Evolutionary conservation across 345 rosid species (phyloP).

Genomic region (Eucalyptus curtisii): DNA sequence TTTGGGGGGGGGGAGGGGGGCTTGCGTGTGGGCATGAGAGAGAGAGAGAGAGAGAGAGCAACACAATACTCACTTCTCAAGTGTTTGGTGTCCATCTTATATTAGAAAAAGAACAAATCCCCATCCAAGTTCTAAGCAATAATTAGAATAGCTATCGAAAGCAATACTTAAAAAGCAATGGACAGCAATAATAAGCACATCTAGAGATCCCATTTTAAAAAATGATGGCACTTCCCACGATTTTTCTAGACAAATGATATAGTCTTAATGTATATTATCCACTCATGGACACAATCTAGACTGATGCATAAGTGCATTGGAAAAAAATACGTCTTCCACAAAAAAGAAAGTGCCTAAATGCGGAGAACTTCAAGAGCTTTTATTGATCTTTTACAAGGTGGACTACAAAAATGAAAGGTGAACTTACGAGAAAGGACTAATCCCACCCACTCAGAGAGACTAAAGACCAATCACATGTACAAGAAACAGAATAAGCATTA

Average conservation of each 20-base stretch:
- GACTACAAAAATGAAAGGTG: not conserved
- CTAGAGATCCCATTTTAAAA: not conserved
- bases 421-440: not conserved
- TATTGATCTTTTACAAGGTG: not conserved
- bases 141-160: not conserved
- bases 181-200: not conserved
- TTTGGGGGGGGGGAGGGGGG: accelerated
- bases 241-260: not conserved
- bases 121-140: not conserved
- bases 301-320: not conserved
- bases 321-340: not conserved
- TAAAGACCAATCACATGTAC: not conserved
- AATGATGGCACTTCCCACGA: not conserved
- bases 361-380: not conserved
- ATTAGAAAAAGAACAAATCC: not conserved
- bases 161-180: not conserved
- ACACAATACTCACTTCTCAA: not conserved
- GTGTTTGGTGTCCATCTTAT: not conserved
- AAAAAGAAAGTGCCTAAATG: not conserved
- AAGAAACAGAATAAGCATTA: not conserved
- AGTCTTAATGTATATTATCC: not conserved
- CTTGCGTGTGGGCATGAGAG: not conserved
- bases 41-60: not conserved
- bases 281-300: not conserved
- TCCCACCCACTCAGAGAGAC: not conserved